Evolutionary conservation across 192 early-diverging fungal genomes (phyloP), one percentile per base, ranked within the genome.

Genomic region (Coemansia sp.): DNA sequence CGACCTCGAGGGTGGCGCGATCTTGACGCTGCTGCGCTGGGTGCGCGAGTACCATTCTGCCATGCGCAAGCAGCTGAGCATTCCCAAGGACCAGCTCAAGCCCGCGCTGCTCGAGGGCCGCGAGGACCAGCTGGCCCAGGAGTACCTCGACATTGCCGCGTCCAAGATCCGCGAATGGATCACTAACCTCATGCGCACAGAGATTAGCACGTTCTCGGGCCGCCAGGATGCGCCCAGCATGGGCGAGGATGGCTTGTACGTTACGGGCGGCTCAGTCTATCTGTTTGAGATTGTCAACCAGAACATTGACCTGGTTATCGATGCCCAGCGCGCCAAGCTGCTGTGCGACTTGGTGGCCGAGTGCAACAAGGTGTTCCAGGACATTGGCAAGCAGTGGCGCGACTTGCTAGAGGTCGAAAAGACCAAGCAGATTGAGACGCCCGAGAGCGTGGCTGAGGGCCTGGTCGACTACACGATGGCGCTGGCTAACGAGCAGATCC

Each of bases 261-360:
- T 92, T 14, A 88, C 96, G 31, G 82, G 92, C 14, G 92, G 90
- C 6, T 90, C 94, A 1, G 90, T 94, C 36, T 78, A 71, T 27
- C 84, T 98, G 73, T 99, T 98, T 83, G 93, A 98, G 79, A 98
- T 99, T 85, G 89, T 99, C 57, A 97, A 97, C 74, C 95, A 99
- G 84, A 96, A 99, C 79, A 87, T 99, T 19, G 93, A 95, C 63
- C 76, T 99, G 24, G 96, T 94, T 0, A 85, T 85, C 14, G 86
- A 90, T 38, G 91, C 94, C 1, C 91, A 91, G 38, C 88, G 94
- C n/a, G 94, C 91, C n/a, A 92, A 91, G 59, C 83, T 99, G 36
- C 84, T 98, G 29, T 93, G 88, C 74, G 90, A 98, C 69, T 92
- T 99, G 7, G 77, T 94, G 8, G 75, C 82, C 68, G 85, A 91